phyloP scores from a whole-genome alignment of 1,284 basidiomycete species.

The Coniferiporia weirii region DNA sequence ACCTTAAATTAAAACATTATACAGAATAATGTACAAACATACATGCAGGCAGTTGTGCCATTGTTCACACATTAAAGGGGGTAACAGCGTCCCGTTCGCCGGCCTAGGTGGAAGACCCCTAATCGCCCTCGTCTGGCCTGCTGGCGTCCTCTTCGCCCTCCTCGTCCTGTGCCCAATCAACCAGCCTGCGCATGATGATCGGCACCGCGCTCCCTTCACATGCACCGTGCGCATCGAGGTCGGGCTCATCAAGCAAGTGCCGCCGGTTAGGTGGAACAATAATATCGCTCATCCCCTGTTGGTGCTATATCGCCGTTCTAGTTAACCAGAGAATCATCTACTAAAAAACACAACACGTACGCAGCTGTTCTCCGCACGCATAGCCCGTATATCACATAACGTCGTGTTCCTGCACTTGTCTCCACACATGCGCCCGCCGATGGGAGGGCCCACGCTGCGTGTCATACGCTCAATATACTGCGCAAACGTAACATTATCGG shows the following conservation, averaged over 20 bases:
- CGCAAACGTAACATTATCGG: conserved; percentile 44
- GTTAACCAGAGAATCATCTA: not conserved
- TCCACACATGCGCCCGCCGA: conserved; percentile 31
- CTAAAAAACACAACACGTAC: conserved; percentile 29
- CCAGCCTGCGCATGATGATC: conserved; percentile 12
- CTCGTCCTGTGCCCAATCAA: not conserved
- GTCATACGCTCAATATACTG: conserved; percentile 39
- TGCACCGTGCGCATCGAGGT: conserved; percentile 8
- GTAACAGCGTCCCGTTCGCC: too few species aligned
- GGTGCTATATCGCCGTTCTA: not conserved
- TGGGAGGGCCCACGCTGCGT: conserved; percentile 29
- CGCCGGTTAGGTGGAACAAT: conserved; percentile 6
- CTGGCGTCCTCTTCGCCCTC: not conserved
- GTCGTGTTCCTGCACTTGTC: conserved; percentile 39
- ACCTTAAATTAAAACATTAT: too few species aligned
- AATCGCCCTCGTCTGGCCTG: not conserved
- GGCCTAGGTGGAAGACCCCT: not conserved
- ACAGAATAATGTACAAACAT: too few species aligned
- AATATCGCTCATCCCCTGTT: conserved; percentile 13
- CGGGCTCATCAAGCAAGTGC: not conserved
- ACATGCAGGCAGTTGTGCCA: too few species aligned
- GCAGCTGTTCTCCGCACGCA: conserved; percentile 46
- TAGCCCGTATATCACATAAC: conserved; percentile 45
- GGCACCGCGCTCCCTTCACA: conserved; percentile 16
- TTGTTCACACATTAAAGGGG: too few species aligned